A percentile compares a stretch with the other conserved stretches of the same genome.
Conservation (phyloP, 768 basidiomycete species). For the Leccinum truebloodii region DNA sequence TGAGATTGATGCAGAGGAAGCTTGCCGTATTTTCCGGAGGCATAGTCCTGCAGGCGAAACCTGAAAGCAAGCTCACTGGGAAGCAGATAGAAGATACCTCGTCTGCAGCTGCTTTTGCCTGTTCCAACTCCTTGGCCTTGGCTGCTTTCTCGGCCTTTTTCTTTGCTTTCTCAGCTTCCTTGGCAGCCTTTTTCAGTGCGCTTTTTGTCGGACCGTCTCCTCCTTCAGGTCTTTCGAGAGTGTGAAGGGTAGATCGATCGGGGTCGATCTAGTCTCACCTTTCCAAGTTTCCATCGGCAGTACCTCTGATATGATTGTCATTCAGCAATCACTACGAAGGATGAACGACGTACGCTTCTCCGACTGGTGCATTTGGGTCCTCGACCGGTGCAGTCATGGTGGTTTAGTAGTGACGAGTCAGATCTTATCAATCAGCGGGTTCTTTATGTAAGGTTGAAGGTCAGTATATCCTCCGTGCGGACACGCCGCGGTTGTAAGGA, state of each 20-base stretch:
- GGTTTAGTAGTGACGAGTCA: constrained; percentile 1
- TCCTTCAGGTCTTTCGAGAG: constrained; percentile 20
- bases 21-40: constrained; percentile 79
- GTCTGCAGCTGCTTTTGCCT: constrained; percentile 67
- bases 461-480: not conserved
- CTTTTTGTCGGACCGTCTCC: constrained; percentile 73
- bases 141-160: constrained; percentile 87
- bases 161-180: constrained; percentile 87
- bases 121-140: constrained; percentile 74
- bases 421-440: constrained; percentile 25
- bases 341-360: constrained; percentile 9
- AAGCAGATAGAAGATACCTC: constrained; percentile 29
- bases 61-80: constrained; percentile 36
- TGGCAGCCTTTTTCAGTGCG: constrained; percentile 89
- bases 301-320: constrained; percentile 5
- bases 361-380: not conserved
- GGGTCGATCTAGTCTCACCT: constrained; percentile 8
- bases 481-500: no score
- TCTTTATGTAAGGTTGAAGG: constrained; percentile 26
- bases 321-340: not conserved
- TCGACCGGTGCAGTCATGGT: constrained; percentile 18
- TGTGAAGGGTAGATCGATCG: constrained; percentile 4
- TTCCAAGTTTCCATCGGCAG: constrained; percentile 12
- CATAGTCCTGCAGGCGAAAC: constrained; percentile 59
- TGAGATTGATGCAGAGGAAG: constrained; percentile 92